These are phyloP conservation scores for Prunus padus DNA, from an alignment of 306 rosid genomes.

Conservation along the genomic window DNA sequence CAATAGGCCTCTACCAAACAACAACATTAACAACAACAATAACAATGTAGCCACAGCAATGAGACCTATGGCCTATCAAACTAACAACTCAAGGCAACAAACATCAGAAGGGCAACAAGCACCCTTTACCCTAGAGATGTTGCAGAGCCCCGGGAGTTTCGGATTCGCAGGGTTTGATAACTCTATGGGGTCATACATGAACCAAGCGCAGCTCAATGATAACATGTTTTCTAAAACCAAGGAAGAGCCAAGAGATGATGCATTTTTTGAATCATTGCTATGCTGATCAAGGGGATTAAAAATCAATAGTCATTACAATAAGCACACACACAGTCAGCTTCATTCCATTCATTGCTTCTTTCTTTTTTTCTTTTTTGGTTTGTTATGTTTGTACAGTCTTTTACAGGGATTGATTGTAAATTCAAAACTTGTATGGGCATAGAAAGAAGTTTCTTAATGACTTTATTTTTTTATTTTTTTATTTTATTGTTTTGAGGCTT, in stretches of 20 bases:
- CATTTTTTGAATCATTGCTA: slow-evolving; percentile 64
- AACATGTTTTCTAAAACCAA: slow-evolving; percentile 54
- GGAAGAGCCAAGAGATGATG: slow-evolving; percentile 79
- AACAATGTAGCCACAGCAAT: slow-evolving; percentile 31
- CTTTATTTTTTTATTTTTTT: slow-evolving; percentile 31
- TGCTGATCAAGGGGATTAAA: slow-evolving; percentile 34
- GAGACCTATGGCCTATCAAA: slow-evolving; percentile 42
- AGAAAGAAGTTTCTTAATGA: slow-evolving; percentile 9
- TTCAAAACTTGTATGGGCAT: slow-evolving; percentile 31
- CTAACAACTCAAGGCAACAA: slow-evolving; percentile 30
- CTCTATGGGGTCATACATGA: slow-evolving; percentile 46
- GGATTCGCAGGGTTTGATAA: slow-evolving; percentile 52
- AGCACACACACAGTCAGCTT: slow-evolving; percentile 17
- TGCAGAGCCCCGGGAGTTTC: slow-evolving; percentile 42
- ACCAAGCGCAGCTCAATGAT: slow-evolving; percentile 44
- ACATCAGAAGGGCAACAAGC: slow-evolving; percentile 38
- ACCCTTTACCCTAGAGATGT: slow-evolving; percentile 50
- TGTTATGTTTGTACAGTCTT: slow-evolving; percentile 32
- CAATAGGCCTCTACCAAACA: slow-evolving; percentile 47
- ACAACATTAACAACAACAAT: slow-evolving; percentile 17
- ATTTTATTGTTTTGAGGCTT: slow-evolving; percentile 40
- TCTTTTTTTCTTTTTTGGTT: slow-evolving; percentile 13
- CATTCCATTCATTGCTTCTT: slow-evolving; percentile 54
- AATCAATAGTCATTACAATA: slow-evolving; percentile 14
- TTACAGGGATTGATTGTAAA: slow-evolving; percentile 33